A percentile compares a stretch with the other conserved stretches of the same genome.
These are phyloP conservation scores for Colletotrichum nymphaeae DNA, from an alignment of 2,329 filamentous ascomycete species.

Conservation along the genomic window DNA sequence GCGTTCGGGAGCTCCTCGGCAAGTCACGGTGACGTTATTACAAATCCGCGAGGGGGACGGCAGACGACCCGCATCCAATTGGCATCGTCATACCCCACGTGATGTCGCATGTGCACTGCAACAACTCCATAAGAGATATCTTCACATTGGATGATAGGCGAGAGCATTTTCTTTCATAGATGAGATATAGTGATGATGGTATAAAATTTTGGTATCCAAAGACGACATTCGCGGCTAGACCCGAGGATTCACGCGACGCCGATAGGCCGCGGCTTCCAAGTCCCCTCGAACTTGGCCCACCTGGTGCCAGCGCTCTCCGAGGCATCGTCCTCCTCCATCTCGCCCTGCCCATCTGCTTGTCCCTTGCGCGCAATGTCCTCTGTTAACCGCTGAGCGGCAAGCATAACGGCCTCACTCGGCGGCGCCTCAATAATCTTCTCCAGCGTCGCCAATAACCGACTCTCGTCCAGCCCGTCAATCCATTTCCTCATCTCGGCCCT, in stretches of 20 bases:
- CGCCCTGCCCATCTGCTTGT: slow-evolving; percentile 15
- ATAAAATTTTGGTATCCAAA: background rate
- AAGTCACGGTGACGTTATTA: slow-evolving; percentile 35
- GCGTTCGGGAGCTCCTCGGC: slow-evolving; percentile 3
- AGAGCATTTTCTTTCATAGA: too few relatives aligned
- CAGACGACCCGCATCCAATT: background rate
- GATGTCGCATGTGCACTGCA: background rate
- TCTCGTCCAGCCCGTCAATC: slow-evolving; percentile 49
- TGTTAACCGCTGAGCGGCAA: slow-evolving; percentile 57
- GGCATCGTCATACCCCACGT: slow-evolving; percentile 24
- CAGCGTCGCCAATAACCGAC: slow-evolving; percentile 50
- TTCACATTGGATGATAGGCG: too few relatives aligned
- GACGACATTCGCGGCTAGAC: too few relatives aligned
- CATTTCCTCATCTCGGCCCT: slow-evolving; percentile 44
- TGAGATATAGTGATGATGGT: background rate
- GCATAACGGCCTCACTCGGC: slow-evolving; percentile 55
- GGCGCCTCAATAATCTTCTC: slow-evolving; percentile 52
- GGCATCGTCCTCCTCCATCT: slow-evolving; percentile 20
- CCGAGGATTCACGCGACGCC: slow-evolving; percentile 52
- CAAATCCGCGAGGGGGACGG: slow-evolving; percentile 2
- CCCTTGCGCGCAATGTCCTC: slow-evolving; percentile 50
- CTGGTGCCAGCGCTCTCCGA: slow-evolving; percentile 40
- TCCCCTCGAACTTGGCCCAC: slow-evolving; percentile 63
- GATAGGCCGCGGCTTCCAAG: slow-evolving; percentile 69
- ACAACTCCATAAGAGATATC: background rate